Percentiles rank a stretch among this genome's conserved stretches.
phyloP scores from a whole-genome alignment of 140 eudicot genomes.

The Cichorium intybus region DNA sequence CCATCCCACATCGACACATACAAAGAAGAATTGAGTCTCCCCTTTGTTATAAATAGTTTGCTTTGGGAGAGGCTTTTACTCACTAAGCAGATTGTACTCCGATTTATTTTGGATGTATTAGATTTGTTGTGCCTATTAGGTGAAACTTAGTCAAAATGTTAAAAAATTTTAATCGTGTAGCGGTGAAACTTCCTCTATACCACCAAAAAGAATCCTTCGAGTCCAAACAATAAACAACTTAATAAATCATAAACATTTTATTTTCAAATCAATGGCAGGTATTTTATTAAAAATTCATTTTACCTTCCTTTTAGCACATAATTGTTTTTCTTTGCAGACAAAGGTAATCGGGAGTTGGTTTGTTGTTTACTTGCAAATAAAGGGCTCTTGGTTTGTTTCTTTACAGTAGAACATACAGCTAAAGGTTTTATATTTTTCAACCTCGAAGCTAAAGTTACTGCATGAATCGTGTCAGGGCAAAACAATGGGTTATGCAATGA shows the following conservation, averaged over 20 bases:
- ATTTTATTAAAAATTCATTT: conserved; percentile 4
- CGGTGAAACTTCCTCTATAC: conserved; percentile 26
- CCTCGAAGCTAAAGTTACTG: conserved; percentile 61
- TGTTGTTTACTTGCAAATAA: conserved; percentile 24
- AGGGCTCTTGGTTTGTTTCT: conserved; percentile 33
- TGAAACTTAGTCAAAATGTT: no score
- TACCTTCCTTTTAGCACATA: conserved; percentile 29
- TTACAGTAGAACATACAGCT: conserved; percentile 34
- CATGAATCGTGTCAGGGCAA: conserved; percentile 69
- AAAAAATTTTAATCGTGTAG: no score
- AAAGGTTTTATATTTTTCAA: conserved; percentile 34
- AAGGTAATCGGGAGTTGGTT: conserved; percentile 1
- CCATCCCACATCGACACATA: no score
- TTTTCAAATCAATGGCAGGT: background rate
- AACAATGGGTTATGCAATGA: conserved; percentile 49
- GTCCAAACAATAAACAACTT: conserved; percentile 20
- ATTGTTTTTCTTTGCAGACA: conserved; percentile 20
- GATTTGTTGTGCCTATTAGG: no score
- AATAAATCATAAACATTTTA: background rate
- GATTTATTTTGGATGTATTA: no score
- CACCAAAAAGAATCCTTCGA: conserved; percentile 58
- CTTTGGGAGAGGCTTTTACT: no score
- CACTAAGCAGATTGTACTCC: no score
- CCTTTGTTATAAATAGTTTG: no score
- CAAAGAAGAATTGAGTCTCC: no score